Percentiles rank a stretch among this genome's conserved stretches.
Conservation (phyloP, 2,329 filamentous ascomycete species). For the Paracoccidioides lutzii region DNA sequence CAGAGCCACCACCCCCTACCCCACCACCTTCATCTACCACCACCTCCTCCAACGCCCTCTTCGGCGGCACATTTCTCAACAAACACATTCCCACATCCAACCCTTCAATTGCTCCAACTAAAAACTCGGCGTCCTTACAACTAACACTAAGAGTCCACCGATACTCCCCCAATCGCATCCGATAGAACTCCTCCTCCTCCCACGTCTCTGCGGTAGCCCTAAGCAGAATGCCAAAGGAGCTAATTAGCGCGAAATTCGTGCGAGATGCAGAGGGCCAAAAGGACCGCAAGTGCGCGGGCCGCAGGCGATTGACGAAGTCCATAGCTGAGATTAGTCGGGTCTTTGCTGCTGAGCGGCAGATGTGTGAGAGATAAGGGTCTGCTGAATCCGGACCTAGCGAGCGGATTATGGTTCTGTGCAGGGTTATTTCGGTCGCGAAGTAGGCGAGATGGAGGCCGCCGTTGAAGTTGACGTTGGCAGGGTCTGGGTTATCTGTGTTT, state of each 20-base stretch:
- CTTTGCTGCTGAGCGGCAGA: conserved; percentile 86
- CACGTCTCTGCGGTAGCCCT: conserved; percentile 78
- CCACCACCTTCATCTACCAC: conserved; percentile 17
- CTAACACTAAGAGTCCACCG: conserved; percentile 87
- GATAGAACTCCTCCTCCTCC: conserved; percentile 89
- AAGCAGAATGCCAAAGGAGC: conserved; percentile 79
- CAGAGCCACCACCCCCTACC: not conserved
- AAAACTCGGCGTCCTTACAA: conserved; percentile 50
- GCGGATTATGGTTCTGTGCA: conserved; percentile 81
- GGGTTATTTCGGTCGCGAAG: conserved; percentile 85
- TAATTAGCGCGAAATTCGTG: conserved; percentile 81
- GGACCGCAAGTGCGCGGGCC: conserved; percentile 68
- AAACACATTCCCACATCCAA: conserved; percentile 58
- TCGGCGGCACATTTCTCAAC: conserved; percentile 57
- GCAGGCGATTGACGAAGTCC: conserved; percentile 92
- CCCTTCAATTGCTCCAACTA: conserved; percentile 60
- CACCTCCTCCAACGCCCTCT: conserved; percentile 45
- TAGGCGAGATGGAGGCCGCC: conserved; percentile 83
- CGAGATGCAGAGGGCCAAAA: conserved; percentile 56
- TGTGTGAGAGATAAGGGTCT: conserved; percentile 76
- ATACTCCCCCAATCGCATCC: conserved; percentile 72
- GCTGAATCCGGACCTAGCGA: conserved; percentile 49
- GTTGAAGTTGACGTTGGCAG: conserved; percentile 22
- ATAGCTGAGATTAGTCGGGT: conserved; percentile 89
- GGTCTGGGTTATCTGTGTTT: conserved; percentile 19